Evolutionary conservation across 192 early-diverging fungal species (phyloP).

Genomic region (Bifiguratus adelaidae): DNA sequence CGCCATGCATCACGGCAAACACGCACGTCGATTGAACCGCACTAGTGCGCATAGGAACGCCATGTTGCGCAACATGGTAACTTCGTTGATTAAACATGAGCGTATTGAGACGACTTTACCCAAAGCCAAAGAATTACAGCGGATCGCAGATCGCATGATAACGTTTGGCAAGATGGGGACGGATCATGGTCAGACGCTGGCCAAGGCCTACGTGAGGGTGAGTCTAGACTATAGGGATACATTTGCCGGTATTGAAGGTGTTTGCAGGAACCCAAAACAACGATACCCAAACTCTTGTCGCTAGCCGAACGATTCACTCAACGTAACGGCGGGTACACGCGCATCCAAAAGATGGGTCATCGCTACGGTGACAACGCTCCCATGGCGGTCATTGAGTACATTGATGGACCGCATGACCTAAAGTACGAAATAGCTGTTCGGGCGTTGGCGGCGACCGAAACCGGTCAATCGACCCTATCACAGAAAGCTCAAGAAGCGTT

Average conservation of each 20-base stretch:
- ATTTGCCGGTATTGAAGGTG: no score
- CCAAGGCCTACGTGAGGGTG: conserved; percentile 43
- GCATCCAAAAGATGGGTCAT: conserved; percentile 68
- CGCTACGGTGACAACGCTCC: conserved; percentile 77
- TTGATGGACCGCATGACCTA: conserved; percentile 74
- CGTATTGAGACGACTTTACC: conserved; percentile 89
- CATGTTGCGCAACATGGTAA: conserved; percentile 75
- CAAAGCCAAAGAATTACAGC: conserved; percentile 84
- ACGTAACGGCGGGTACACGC: conserved; percentile 82
- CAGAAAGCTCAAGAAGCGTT: no score
- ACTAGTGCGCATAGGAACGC: conserved; percentile 58
- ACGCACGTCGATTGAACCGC: conserved; percentile 48
- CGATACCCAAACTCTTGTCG: conserved; percentile 74
- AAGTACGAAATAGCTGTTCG: conserved; percentile 37
- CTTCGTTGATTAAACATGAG: conserved; percentile 78
- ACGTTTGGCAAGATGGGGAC: conserved; percentile 70
- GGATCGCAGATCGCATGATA: conserved; percentile 80
- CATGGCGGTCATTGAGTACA: conserved; percentile 84
- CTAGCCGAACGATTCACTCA: conserved; percentile 73
- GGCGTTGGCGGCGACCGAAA: conserved; percentile 28
- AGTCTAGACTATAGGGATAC: background rate
- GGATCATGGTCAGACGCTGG: conserved; percentile 44
- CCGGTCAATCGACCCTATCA: no score
- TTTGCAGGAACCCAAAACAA: conserved; percentile 60
- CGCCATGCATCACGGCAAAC: conserved; percentile 50